Conservation (phyloP, 257 asterid species). For the Ligustrum vulgare region DNA sequence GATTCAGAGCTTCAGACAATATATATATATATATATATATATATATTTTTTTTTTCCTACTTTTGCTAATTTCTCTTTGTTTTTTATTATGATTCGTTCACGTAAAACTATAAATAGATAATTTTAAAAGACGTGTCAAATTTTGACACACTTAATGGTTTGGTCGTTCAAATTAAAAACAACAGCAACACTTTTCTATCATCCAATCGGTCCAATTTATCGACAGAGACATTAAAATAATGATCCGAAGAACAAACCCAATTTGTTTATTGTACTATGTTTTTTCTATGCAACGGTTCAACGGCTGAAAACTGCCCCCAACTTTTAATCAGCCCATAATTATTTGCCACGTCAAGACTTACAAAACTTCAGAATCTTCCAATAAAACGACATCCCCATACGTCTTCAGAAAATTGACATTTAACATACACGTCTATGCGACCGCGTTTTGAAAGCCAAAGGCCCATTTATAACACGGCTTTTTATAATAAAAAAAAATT, state of each 20-base stretch:
- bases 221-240: conserved; percentile 11
- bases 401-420: conserved; percentile 32
- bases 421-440: conserved; percentile 25
- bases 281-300: conserved; percentile 25
- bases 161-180: too few relatives aligned
- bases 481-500: background rate
- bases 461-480: background rate
- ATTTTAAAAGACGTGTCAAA: too few relatives aligned
- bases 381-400: conserved; percentile 20
- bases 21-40: too few relatives aligned
- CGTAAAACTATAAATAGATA: too few relatives aligned
- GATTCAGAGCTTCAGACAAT: too few relatives aligned
- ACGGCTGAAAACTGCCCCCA: conserved; percentile 38
- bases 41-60: too few relatives aligned
- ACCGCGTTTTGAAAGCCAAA: conserved; percentile 18
- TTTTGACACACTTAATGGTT: too few relatives aligned
- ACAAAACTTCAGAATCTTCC: conserved; percentile 20
- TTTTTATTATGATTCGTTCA: too few relatives aligned
- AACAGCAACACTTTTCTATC: too few relatives aligned
- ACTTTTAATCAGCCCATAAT: conserved; percentile 13
- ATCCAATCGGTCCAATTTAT: background rate
- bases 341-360: conserved; percentile 33
- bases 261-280: background rate
- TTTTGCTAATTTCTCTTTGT: too few relatives aligned
- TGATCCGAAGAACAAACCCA: conserved; percentile 5